Conservation (phyloP, 495 filamentous ascomycete genomes). For the Xanthoparmelia taractica region DNA sequence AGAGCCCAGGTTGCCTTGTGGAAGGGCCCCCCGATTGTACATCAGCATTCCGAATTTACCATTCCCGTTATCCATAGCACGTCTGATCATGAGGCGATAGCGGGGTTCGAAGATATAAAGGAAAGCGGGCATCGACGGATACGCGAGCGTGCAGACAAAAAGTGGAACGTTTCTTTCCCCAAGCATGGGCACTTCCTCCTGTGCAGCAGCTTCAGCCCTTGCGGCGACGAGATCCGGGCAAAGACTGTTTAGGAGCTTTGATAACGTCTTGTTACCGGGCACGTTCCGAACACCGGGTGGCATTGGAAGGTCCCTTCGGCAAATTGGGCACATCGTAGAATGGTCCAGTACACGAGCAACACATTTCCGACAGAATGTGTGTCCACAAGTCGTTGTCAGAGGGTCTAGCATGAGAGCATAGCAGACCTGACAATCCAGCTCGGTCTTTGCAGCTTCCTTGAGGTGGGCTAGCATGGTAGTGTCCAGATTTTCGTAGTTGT, state of each 20-base stretch:
- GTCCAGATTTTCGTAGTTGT: conserved; percentile 42
- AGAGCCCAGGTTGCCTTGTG: conserved; percentile 52
- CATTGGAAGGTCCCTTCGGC: conserved; percentile 58
- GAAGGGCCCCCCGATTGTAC: conserved; percentile 48
- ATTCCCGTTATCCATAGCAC: conserved; percentile 60
- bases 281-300: conserved; percentile 46
- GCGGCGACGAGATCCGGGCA: conserved; percentile 58
- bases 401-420: conserved; percentile 72
- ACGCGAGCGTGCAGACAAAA: conserved; percentile 74
- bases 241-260: conserved; percentile 51
- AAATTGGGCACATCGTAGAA: conserved; percentile 69
- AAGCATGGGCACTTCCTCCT: conserved; percentile 42
- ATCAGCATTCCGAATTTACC: conserved; percentile 79
- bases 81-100: conserved; percentile 80
- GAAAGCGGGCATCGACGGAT: conserved; percentile 76
- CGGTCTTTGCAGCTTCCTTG: conserved; percentile 51
- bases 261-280: conserved; percentile 56
- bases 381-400: conserved; percentile 75
- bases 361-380: conserved; percentile 81
- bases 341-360: conserved; percentile 66
- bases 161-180: conserved; percentile 58
- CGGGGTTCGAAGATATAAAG: conserved; percentile 87
- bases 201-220: conserved; percentile 45
- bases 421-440: conserved; percentile 84
- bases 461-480: conserved; percentile 45